Evolutionary conservation across 2,329 filamentous ascomycete genomes (phyloP), one percentile per base, ranked within the genome.

Genomic region (Apiospora pterosperma): DNA sequence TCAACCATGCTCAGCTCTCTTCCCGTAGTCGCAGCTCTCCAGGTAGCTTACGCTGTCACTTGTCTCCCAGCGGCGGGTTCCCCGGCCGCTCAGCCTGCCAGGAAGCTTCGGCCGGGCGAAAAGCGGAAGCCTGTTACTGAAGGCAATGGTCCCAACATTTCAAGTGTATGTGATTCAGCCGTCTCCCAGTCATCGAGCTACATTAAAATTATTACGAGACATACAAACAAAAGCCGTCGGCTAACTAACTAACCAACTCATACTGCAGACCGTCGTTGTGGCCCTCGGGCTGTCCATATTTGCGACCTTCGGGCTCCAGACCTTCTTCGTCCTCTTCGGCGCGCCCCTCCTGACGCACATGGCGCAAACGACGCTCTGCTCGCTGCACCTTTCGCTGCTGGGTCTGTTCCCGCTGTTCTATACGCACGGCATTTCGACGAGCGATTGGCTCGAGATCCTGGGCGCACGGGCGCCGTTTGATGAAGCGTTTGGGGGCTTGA

Each of bases 321-420:
- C 87, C 52, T 79, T 89, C 41, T 85, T 96, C 72, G 84, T 98
- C 72, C 90, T 98, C 69, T 96, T 97, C 78, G 96, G 96, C 73
- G 96, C 95, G 8, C 96, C 96, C 0, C 82, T 97, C 62, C 92
- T 95, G 36, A 92, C 92, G 0, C 92, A 97, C 76, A 80, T 90
- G 61, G 75, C 83, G 4, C 90, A 96, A 69, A 99, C 96, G 1
- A 76, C 92, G 36, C 88, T 97, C 39, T 91, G 90, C 76, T 91
- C 92, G 3, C 85, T 90, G 1, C 94, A 98, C 76, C 86, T 98
- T 66, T 87, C 93, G 12, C 79, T 97, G 0, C 87, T 99, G 14
- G 87, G 88, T 21, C 83, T 92, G 0, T 90, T 94, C 65, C 93
- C 93, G 3, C 81, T 97, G 16, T 88, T 97, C 74, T 98, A 97